Percentiles rank a stretch among this genome's conserved stretches.
These are phyloP conservation scores for Trametes villosa DNA, from an alignment of 768 basidiomycete genomes.

Conservation along the genomic window DNA sequence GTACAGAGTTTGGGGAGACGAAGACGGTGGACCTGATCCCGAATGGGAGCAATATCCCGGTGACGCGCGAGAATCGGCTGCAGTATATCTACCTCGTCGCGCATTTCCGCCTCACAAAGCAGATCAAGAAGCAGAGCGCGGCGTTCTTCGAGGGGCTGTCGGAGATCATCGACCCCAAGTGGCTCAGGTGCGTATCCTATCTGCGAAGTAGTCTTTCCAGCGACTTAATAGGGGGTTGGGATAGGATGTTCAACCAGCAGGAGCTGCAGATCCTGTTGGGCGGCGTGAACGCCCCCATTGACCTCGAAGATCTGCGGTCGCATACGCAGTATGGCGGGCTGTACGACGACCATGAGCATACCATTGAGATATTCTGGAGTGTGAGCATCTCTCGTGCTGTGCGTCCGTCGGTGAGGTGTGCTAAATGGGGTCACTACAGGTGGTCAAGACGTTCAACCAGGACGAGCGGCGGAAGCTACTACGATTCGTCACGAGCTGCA, in stretches of 20 bases:
- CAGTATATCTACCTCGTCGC: conserved; percentile 90
- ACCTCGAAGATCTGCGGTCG: conserved; percentile 75
- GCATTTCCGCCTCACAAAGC: conserved; percentile 85
- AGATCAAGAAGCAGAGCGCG: conserved; percentile 83
- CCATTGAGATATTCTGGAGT: conserved; percentile 84
- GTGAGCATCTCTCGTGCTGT: conserved; percentile 51
- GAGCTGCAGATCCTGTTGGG: conserved; percentile 93
- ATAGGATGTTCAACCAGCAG: conserved; percentile 95
- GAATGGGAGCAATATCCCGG: conserved; percentile 79
- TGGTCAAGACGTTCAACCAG: conserved; percentile 78
- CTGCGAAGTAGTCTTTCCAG: too few relatives aligned
- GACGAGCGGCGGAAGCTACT: conserved; percentile 79
- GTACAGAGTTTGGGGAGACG: conserved; percentile 79
- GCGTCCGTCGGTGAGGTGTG: not conserved
- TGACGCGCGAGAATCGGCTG: conserved; percentile 87
- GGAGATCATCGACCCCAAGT: conserved; percentile 90
- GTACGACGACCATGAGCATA: conserved; percentile 70
- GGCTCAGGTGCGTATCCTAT: conserved; percentile 62
- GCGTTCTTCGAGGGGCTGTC: conserved; percentile 92
- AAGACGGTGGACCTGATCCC: conserved; percentile 78
- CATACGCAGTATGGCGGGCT: conserved; percentile 86
- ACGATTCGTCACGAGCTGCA: conserved; percentile 92
- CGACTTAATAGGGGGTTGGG: not conserved
- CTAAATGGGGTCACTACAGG: conserved; percentile 42
- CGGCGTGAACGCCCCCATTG: conserved; percentile 83